A percentile compares a stretch with the other conserved stretches of the same genome.
Evolutionary conservation across 805 yeast species (phyloP).

Genomic region (Cyberlindnera mississippiensis): DNA sequence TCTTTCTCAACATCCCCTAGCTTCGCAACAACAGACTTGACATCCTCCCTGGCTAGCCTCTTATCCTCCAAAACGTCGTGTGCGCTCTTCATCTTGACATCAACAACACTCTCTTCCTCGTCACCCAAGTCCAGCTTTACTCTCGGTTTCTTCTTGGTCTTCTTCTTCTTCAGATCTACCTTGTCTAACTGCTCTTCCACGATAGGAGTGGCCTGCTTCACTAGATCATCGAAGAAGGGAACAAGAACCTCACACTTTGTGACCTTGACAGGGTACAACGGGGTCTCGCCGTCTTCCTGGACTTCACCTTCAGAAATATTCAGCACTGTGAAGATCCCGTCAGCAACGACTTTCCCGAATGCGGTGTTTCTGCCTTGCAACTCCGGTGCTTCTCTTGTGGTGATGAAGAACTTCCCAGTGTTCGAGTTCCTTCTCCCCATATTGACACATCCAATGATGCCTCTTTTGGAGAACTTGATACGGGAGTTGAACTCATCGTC

Average conservation of each 20-base stretch:
- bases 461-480: slow-evolving; percentile 47
- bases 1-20: neutral
- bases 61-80: slow-evolving; percentile 35
- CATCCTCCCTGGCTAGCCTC: slow-evolving; percentile 14
- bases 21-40: neutral
- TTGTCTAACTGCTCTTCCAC: neutral
- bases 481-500: slow-evolving; percentile 49
- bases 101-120: slow-evolving; percentile 25
- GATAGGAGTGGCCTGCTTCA: slow-evolving; percentile 11
- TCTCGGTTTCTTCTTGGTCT: slow-evolving; percentile 29
- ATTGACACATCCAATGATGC: slow-evolving; percentile 50
- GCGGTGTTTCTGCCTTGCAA: slow-evolving; percentile 41
- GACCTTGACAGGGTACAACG: slow-evolving; percentile 50
- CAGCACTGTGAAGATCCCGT: slow-evolving; percentile 48
- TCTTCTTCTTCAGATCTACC: neutral
- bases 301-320: slow-evolving; percentile 47
- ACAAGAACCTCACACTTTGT: slow-evolving; percentile 37
- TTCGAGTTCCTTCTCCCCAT: slow-evolving; percentile 29
- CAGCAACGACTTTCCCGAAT: slow-evolving; percentile 58
- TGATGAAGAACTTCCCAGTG: slow-evolving; percentile 44
- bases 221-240: slow-evolving; percentile 46
- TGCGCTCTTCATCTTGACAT: slow-evolving; percentile 39
- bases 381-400: slow-evolving; percentile 43
- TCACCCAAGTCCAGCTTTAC: slow-evolving; percentile 31
- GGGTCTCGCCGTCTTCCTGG: slow-evolving; percentile 37